phyloP scores from a whole-genome alignment of 805 yeast species.

The Priceomyces haplophilus region DNA sequence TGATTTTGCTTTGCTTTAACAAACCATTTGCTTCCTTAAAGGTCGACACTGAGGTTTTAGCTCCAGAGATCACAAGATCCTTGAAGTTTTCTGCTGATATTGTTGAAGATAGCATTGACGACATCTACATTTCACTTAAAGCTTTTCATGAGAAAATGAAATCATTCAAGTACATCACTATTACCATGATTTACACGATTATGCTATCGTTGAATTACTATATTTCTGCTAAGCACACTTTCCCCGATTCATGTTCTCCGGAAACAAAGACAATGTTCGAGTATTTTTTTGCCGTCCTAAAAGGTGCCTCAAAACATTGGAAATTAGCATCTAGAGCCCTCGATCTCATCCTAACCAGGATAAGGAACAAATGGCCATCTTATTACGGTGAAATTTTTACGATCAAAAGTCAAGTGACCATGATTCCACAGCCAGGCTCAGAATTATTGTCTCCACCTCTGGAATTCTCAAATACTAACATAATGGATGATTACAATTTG shows the following conservation, averaged over 20 bases:
- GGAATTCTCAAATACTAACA: not conserved
- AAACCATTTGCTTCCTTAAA: slow-evolving; percentile 4
- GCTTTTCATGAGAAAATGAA: not conserved
- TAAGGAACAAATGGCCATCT: slow-evolving; percentile 3
- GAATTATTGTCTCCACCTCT: not conserved
- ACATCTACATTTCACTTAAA: slow-evolving; percentile 1
- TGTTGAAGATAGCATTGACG: slow-evolving; percentile 3
- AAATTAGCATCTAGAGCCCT: slow-evolving; percentile 4
- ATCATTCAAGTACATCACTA: slow-evolving; percentile 3
- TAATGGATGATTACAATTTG: slow-evolving; percentile 5
- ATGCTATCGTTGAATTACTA: slow-evolving; percentile 4
- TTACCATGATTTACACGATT: slow-evolving; percentile 3
- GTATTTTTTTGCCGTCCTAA: slow-evolving; percentile 3
- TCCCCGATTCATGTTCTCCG: not conserved
- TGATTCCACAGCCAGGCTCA: not conserved
- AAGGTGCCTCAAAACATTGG: slow-evolving; percentile 5
- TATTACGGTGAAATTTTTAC: slow-evolving; percentile 3
- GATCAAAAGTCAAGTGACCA: not conserved
- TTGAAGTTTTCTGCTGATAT: slow-evolving; percentile 1
- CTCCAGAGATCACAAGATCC: slow-evolving; percentile 1
- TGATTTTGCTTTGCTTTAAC: slow-evolving; percentile 4
- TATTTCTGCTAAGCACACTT: not conserved
- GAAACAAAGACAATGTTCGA: slow-evolving; percentile 2
- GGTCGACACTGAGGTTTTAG: not conserved
- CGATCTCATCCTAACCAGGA: slow-evolving; percentile 3